phyloP scores from a whole-genome alignment of 2,329 filamentous ascomycete genomes.

The Aspergillus ustus region DNA sequence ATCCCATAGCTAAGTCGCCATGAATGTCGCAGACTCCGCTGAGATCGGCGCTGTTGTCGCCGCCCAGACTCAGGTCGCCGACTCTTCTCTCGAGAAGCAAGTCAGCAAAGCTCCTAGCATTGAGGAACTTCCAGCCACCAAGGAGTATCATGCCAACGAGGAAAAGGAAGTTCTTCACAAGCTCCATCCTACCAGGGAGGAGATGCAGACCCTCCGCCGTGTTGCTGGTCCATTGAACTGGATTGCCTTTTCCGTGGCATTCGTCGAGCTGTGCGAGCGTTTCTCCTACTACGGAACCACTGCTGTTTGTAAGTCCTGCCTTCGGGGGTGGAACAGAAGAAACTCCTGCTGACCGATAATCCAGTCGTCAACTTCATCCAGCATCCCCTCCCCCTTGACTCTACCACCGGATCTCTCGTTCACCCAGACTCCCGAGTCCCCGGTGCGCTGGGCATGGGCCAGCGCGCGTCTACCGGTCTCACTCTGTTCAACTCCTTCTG shows the following conservation, averaged over 20 bases:
- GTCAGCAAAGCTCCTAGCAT: constrained; percentile 5
- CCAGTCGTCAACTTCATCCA: constrained; percentile 67
- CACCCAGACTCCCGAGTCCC: constrained; percentile 31
- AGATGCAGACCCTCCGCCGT: constrained; percentile 42
- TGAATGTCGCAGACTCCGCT: constrained; percentile 3
- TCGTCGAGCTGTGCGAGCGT: constrained; percentile 76
- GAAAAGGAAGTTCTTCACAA: constrained; percentile 6
- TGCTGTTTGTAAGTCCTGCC: constrained; percentile 61
- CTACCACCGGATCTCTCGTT: constrained; percentile 54
- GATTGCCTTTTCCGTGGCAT: constrained; percentile 71
- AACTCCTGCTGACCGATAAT: neutral
- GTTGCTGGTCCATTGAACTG: constrained; percentile 58
- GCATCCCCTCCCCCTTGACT: constrained; percentile 58
- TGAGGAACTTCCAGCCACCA: neutral
- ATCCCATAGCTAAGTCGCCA: constrained; percentile 7
- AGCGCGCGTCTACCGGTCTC: constrained; percentile 59
- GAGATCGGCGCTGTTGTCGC: constrained; percentile 12
- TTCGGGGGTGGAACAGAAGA: neutral
- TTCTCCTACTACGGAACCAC: constrained; percentile 78
- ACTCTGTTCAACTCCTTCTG: constrained; percentile 66
- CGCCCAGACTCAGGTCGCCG: neutral
- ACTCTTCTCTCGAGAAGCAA: neutral
- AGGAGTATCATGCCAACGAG: constrained; percentile 2
- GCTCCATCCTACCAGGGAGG: constrained; percentile 38
- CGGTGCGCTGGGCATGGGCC: constrained; percentile 64